A percentile compares a stretch with the other conserved stretches of the same genome.
These are phyloP conservation scores for Arthrobotrys entomopaga DNA, from an alignment of 2,329 filamentous ascomycete genomes.

Conservation along the genomic window DNA sequence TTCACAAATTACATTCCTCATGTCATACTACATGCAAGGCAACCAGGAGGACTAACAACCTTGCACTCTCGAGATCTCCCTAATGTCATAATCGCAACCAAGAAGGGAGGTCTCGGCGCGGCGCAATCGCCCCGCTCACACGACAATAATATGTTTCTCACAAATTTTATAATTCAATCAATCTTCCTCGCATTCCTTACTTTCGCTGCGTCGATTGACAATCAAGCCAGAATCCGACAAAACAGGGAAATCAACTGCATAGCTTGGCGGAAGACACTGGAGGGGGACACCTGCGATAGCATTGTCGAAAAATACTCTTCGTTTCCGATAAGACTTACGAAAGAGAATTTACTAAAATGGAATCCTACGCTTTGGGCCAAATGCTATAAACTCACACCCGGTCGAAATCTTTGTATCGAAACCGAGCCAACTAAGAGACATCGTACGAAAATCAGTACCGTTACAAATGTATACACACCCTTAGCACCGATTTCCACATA, in stretches of 20 bases:
- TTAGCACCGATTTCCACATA: too few species aligned
- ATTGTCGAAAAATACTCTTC: constrained; percentile 21
- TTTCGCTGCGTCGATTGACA: constrained; percentile 5
- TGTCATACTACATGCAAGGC: too few species aligned
- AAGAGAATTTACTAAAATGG: constrained; percentile 26
- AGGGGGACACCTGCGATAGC: constrained; percentile 28
- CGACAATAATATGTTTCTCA: too few species aligned
- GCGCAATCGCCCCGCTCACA: too few species aligned
- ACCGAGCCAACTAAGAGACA: not conserved
- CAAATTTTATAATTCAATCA: too few species aligned
- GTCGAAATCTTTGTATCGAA: constrained; percentile 14
- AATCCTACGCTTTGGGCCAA: constrained; percentile 17
- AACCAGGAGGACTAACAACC: too few species aligned
- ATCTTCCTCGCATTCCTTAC: constrained; percentile 14
- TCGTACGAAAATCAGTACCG: too few species aligned
- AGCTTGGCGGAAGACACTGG: constrained; percentile 10
- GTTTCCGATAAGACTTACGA: constrained; percentile 25
- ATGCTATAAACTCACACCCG: constrained; percentile 14
- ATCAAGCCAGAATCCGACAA: constrained; percentile 9
- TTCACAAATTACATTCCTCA: too few species aligned
- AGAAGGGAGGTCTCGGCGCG: too few species aligned
- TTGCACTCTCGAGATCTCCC: too few species aligned
- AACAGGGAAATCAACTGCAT: constrained; percentile 22
- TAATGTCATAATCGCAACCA: too few species aligned
- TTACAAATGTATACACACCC: too few species aligned